Evolutionary conservation across 495 filamentous ascomycete species (phyloP), one percentile per base, ranked within the genome.

Genomic region (Penicillium pulvis): DNA sequence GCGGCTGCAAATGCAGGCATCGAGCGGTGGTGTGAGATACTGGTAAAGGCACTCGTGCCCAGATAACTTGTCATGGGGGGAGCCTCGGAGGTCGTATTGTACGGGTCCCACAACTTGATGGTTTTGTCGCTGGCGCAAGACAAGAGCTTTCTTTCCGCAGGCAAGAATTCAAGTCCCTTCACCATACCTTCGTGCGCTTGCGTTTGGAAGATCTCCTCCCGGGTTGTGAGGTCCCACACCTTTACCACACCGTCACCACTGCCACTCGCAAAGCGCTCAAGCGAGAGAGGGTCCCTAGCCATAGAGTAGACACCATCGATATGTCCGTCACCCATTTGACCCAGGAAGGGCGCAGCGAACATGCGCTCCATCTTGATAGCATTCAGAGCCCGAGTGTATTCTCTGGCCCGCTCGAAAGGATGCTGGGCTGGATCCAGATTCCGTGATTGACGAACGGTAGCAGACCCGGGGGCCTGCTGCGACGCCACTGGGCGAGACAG

Each of bases 341-440:
- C 88, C 43, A 98, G 75, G 70, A 98, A 98, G 5, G 94, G 94
- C 53, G 91, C 86, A 20, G 94, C 93, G 68, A 98, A 97, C 85
- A 98, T 92, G 61, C 94, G 88, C 73, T 97, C 91, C 52, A 98
- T 72, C 65, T 98, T 98, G 49, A 90, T 90, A 8, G 93, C 92
- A 85, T 93, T 97, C 64, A 92, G 82, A 28, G 90, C 90, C 51
- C 90, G 81, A 8, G 88, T 91, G 69, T 98, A 98, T 76, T 98
- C 94, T 70, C 95, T 81, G 48, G 92, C 94, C 63, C 91, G 81
- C 72, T 95, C 93, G 74, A 98, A 98, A 23, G 95, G 95, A 79
- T 98, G 94, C 53, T 94, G 82, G 33, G 90, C 85, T 11, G 94
- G 95, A 67, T 97, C 91, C 57, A 98, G 83, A 65, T 98, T 98